phyloP scores from a whole-genome alignment of 2,329 filamentous ascomycete genomes.

The Onygenales sp. region DNA sequence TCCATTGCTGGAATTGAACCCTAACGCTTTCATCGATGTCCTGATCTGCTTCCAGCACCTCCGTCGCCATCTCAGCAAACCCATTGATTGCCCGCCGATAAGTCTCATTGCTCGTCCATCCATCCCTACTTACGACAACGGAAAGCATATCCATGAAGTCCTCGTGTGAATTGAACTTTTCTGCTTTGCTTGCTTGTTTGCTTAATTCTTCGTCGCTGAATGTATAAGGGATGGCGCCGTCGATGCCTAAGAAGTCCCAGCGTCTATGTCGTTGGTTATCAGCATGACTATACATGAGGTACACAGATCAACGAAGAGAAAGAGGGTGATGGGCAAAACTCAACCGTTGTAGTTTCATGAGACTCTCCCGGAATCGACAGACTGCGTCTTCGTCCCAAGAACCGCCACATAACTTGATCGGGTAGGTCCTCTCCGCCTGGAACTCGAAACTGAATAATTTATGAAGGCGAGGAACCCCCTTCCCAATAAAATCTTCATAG shows the following conservation, averaged over 20 bases:
- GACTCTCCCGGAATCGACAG: background rate
- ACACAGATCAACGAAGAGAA: background rate
- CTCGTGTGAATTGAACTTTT: background rate
- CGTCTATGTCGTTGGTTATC: background rate
- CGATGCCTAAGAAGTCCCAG: background rate
- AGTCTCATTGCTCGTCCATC: background rate
- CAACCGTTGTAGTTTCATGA: background rate
- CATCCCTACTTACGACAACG: background rate
- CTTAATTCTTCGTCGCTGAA: background rate
- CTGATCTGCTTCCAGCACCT: background rate
- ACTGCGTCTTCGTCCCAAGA: background rate
- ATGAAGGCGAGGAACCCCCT: background rate
- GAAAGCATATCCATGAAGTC: background rate
- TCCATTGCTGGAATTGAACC: background rate
- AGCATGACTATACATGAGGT: too few species aligned
- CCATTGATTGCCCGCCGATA: background rate
- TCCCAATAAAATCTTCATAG: background rate
- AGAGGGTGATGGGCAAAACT: background rate
- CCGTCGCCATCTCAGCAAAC: background rate
- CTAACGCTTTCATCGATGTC: background rate
- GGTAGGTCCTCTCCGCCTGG: background rate
- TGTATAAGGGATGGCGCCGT: background rate
- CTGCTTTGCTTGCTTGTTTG: background rate
- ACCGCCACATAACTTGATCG: background rate
- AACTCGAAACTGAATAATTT: background rate